Conservation (phyloP, 345 rosid genomes). For the Aquilaria sinensis region DNA sequence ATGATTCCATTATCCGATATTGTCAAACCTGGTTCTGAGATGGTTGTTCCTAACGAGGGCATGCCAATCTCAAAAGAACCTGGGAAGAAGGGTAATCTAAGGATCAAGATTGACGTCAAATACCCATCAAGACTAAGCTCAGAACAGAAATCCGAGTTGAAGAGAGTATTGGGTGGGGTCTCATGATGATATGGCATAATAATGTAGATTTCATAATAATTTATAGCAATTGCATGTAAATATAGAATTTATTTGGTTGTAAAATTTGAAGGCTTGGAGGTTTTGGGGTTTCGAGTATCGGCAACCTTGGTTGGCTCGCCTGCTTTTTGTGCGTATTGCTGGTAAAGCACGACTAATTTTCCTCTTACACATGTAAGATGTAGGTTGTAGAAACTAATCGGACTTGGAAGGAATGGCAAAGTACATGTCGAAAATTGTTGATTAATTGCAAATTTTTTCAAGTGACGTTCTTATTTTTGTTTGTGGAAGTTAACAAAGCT, state of each 20-base stretch:
- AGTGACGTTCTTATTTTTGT: too few species aligned
- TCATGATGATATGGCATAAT: conserved; percentile 21
- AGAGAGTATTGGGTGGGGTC: conserved; percentile 67
- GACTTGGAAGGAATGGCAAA: too few species aligned
- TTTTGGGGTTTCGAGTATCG: not conserved
- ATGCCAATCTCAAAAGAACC: conserved; percentile 89
- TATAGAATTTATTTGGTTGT: conserved; percentile 15
- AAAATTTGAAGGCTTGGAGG: conserved; percentile 24
- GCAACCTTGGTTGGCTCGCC: too few species aligned
- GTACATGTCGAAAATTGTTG: too few species aligned
- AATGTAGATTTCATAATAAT: not conserved
- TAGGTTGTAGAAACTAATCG: too few species aligned
- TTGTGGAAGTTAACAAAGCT: too few species aligned
- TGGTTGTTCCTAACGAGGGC: conserved; percentile 77
- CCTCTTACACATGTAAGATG: too few species aligned
- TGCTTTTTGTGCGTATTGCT: too few species aligned
- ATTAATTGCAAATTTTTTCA: too few species aligned
- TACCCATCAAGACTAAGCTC: conserved; percentile 73
- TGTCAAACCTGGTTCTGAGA: conserved; percentile 70
- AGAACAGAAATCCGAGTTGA: conserved; percentile 78
- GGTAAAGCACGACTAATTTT: not conserved
- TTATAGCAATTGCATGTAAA: conserved; percentile 16
- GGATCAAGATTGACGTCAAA: conserved; percentile 69
- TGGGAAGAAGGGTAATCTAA: conserved; percentile 76
- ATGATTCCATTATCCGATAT: conserved; percentile 65